Base-by-base conservation (phyloP, 2,329 filamentous ascomycete species). In the Aspergillus brunneoviolaceus region DNA sequence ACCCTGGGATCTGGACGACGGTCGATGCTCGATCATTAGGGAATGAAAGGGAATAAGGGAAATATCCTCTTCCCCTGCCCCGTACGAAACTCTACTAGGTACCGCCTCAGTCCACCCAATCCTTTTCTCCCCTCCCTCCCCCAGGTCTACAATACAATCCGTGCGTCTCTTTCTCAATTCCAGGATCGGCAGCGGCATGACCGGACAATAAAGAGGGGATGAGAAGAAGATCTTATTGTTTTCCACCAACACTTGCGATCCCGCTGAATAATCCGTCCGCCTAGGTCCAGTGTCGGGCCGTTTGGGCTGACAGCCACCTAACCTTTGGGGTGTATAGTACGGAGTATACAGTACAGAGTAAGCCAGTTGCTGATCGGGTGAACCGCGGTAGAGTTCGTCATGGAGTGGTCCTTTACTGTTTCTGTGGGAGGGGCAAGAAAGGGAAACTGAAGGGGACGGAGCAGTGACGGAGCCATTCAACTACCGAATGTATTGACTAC, bases 281-380 rank as follows among this genome's bases (percentile, higher is more conserved):
- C 33, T 5, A 35, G 33, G 27, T 29, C 27, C 31, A 47, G 39
- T 55, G 39, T 55, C 52, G 52, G 52, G 52, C 52, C 52, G 52
- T 55, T 55, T 55, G 42, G 53, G 53, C 49, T 55, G 53, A 55
- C 42, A 55, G 53, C 53, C 53, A 55, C 45, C 49, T 31, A 45
- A 12, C 27, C 27, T 29, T 29, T 3, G 27, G 27, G 9, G 27
- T 29, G 27, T 9, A 29, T 29, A 29, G 27, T 23, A 23, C 23
- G 23, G 23, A 23, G 23, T 29, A 29, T 29, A 29, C 27, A 27
- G 27, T 35, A 35, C 33, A 35, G 11, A 35, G 33, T 35, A 45
- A 45, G 39, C 16, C 53, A 55, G 53, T 55, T 14, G 53, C 39
- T 55, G 53, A 47, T 55, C 31, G 53, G 53, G 39, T 48, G 53